phyloP scores from a whole-genome alignment of 371 early-diverging fungal genomes.

The Apophysomyces trapeziformis region DNA sequence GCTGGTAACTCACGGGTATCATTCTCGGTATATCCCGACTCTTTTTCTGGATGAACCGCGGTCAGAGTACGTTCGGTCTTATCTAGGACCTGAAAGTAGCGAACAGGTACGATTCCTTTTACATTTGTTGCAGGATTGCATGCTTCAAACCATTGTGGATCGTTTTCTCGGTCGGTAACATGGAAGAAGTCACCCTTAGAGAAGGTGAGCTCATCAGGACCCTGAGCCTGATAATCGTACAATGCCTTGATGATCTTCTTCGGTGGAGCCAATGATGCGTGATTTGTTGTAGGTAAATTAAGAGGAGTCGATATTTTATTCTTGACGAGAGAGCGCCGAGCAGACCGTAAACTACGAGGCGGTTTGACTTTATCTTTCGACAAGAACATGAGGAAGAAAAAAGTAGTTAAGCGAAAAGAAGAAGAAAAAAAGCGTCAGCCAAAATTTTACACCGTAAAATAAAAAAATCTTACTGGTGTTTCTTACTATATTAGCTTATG shows the following conservation, averaged over 20 bases:
- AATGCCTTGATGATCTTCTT: slow-evolving; percentile 82
- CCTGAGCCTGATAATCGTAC: slow-evolving; percentile 67
- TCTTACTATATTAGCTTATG: no score
- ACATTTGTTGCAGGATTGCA: slow-evolving; percentile 76
- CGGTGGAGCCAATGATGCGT: slow-evolving; percentile 53
- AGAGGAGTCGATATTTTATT: slow-evolving; percentile 27
- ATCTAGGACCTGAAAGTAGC: slow-evolving; percentile 76
- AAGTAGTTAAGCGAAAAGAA: neutral
- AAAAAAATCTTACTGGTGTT: no score
- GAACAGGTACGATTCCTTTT: slow-evolving; percentile 77
- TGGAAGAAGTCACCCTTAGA: slow-evolving; percentile 84
- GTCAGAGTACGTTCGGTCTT: slow-evolving; percentile 34
- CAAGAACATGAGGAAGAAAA: slow-evolving; percentile 1
- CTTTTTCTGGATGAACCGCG: slow-evolving; percentile 1
- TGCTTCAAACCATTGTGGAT: slow-evolving; percentile 75
- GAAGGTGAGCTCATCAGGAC: slow-evolving; percentile 75
- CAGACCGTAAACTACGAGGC: slow-evolving; percentile 21
- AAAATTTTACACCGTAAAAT: neutral
- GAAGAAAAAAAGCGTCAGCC: neutral
- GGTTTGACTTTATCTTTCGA: slow-evolving; percentile 22
- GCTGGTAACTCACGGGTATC: neutral
- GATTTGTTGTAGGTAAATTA: slow-evolving; percentile 22
- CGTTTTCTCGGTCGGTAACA: slow-evolving; percentile 74
- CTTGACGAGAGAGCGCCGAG: slow-evolving; percentile 22
- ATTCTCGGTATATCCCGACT: neutral